Evolutionary conservation across 352 stramenopile species (phyloP).

Genomic region (Pythium guiyangense): DNA sequence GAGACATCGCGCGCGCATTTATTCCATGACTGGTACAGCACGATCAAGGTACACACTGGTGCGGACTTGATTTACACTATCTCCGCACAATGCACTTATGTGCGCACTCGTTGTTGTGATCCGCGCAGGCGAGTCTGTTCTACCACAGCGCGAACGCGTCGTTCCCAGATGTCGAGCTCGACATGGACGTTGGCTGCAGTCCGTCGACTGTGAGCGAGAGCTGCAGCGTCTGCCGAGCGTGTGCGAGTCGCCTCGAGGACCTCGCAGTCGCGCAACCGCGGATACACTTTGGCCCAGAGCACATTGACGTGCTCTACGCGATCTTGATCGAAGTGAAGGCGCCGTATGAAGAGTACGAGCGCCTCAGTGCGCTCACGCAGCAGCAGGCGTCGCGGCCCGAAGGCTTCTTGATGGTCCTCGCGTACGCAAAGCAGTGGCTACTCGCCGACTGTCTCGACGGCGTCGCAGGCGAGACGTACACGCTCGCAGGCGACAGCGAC

Average conservation of each 20-base stretch:
- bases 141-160: conserved; percentile 75
- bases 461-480: conserved; percentile 40
- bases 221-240: conserved; percentile 35
- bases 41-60: conserved; percentile 56
- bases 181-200: conserved; percentile 51
- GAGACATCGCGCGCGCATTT: conserved; percentile 55
- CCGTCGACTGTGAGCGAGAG: conserved; percentile 17
- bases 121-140: conserved; percentile 47
- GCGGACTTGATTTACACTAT: too few relatives aligned
- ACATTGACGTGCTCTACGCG: conserved; percentile 83
- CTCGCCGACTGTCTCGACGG: conserved; percentile 72
- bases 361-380: conserved; percentile 60
- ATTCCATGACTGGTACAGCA: conserved; percentile 82
- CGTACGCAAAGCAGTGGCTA: conserved; percentile 85
- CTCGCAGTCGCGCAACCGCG: conserved; percentile 26
- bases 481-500: conserved; percentile 42
- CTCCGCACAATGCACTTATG: too few relatives aligned
- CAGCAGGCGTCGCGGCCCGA: conserved; percentile 72
- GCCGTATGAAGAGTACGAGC: conserved; percentile 83
- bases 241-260: conserved; percentile 12
- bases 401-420: conserved; percentile 79
- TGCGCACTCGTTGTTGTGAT: too few relatives aligned
- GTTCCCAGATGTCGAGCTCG: conserved; percentile 80
- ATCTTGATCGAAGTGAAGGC: conserved; percentile 86
- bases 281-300: conserved; percentile 69